Evolutionary conservation across 2,329 filamentous ascomycete genomes (phyloP), one percentile per base, ranked within the genome.

Genomic region (Neurospora sp.): DNA sequence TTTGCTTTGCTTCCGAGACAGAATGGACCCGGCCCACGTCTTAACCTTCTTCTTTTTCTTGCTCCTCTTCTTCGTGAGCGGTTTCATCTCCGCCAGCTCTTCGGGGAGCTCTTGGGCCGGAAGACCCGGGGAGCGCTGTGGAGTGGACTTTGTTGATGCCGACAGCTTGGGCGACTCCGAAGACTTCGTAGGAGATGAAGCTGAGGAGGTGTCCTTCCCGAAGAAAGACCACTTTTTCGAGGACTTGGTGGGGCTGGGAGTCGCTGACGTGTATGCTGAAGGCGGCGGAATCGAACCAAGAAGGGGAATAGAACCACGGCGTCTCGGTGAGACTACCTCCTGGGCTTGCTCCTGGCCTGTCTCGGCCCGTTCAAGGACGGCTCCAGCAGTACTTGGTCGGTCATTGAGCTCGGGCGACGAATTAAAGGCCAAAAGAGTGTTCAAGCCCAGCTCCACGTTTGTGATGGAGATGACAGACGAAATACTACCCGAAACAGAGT

Each of bases 401-500:
- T 87, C 85, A 0, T 76, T 77, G n/a, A 78, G 78, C 41, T 81
- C 81, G 17, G 79, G 79, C 3, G 83, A 81, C 17, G 81, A 75
- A 66, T 77, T 83, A 23, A 81, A 79, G 2, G 80, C 79, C 4
- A 83, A 70, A 70, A 73, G 78, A 69, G 72, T 77, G 71, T 72
- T 78, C 73, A 79, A 72, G 78, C 80, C 80, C 80, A 80, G 80
- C 69, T 81, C 85, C 74, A 71, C 74, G 39, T 84, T 85, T 12
- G 85, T 85, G 11, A 84, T 78, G 67, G 91, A 92, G 4, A 92
- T 83, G 57, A 95, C 83, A 0, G 92, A 96, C 4, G 91, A 93
- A 66, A 96, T 88, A 79, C 92, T 96, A 70, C 90, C 91, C 36
- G 91, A 91, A 40, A 92, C 85, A 1, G 90, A 92, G 78, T 95